Percentiles rank a stretch among this genome's conserved stretches.
Conservation (phyloP, 2,329 filamentous ascomycete species). For the Bipolaris cookei region DNA sequence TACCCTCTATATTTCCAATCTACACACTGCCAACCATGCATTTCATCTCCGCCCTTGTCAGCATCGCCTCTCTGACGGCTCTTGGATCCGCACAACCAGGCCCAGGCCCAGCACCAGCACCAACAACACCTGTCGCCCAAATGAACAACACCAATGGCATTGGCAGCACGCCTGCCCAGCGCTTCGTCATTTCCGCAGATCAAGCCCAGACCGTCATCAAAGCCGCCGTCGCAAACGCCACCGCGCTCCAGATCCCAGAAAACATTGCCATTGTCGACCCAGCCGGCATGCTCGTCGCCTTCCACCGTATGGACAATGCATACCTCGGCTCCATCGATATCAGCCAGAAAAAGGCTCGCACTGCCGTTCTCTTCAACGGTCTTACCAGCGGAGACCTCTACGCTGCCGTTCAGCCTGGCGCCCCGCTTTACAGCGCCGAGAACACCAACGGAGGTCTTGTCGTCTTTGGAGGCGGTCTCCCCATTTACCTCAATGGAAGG, state of each 20-base stretch:
- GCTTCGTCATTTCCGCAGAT: conserved; percentile 26
- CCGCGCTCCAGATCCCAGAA: conserved; percentile 29
- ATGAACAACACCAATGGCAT: conserved; percentile 33
- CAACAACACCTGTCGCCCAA: conserved; percentile 13
- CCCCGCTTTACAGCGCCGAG: conserved; percentile 31
- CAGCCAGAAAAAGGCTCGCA: conserved; percentile 38
- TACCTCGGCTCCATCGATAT: conserved; percentile 38
- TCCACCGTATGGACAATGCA: conserved; percentile 40
- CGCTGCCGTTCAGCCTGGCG: conserved; percentile 24
- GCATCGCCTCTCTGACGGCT: conserved; percentile 18
- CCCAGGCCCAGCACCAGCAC: background rate
- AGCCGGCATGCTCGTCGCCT: conserved; percentile 36
- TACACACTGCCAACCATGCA: background rate
- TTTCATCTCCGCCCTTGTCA: conserved; percentile 2
- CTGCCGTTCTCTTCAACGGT: conserved; percentile 39
- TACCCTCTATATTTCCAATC: background rate
- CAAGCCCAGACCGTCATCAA: conserved; percentile 35
- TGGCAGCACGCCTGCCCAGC: conserved; percentile 28
- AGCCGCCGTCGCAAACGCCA: conserved; percentile 32
- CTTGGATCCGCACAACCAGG: background rate
- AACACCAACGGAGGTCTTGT: conserved; percentile 38
- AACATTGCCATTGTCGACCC: conserved; percentile 42
- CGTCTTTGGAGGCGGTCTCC: conserved; percentile 40
- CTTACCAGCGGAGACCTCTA: conserved; percentile 23
- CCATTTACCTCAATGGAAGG: conserved; percentile 31